Percentiles rank a stretch among this genome's conserved stretches.
These are phyloP conservation scores for Discostella stelligeroides DNA, from an alignment of 108 stramenopile species.

Conservation along the genomic window DNA sequence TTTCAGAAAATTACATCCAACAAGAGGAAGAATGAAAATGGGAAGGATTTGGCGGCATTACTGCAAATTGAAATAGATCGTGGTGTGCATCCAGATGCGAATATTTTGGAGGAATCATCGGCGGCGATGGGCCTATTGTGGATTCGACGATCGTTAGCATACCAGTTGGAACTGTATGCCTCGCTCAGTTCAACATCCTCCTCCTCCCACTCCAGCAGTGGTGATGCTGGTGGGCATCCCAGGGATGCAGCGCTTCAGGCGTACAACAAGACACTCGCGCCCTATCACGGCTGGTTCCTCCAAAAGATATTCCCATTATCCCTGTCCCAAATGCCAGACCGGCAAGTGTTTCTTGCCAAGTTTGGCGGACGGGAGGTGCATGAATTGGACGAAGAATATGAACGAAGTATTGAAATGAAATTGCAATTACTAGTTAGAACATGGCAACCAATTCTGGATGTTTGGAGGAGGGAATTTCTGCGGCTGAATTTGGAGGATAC, in stretches of 20 bases:
- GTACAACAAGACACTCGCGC: conserved; percentile 37
- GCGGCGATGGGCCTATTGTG: conserved; percentile 70
- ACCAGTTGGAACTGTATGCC: conserved; percentile 56
- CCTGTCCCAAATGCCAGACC: conserved; percentile 46
- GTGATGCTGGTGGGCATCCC: conserved; percentile 13
- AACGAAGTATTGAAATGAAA: conserved; percentile 40
- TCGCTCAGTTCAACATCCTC: conserved; percentile 31
- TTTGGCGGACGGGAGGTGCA: conserved; percentile 48
- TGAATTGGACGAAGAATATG: conserved; percentile 29
- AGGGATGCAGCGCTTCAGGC: conserved; percentile 43
- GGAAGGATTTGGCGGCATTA: conserved; percentile 27
- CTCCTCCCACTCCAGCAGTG: no score
- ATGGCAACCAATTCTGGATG: conserved; percentile 47
- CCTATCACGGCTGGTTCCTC: conserved; percentile 50
- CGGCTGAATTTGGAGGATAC: conserved; percentile 50
- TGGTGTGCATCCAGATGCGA: conserved; percentile 48
- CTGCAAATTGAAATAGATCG: conserved; percentile 41
- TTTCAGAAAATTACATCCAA: conserved; percentile 18
- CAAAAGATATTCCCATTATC: conserved; percentile 53
- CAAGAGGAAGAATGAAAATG: background rate
- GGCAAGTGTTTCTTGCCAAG: conserved; percentile 46
- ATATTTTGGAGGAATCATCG: conserved; percentile 50
- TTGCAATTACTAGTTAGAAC: conserved; percentile 35
- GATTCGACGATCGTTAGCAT: conserved; percentile 64
- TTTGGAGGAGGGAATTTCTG: conserved; percentile 50